Conservation (phyloP, 2,329 filamentous ascomycete species). For the Colletotrichum tanaceti region DNA sequence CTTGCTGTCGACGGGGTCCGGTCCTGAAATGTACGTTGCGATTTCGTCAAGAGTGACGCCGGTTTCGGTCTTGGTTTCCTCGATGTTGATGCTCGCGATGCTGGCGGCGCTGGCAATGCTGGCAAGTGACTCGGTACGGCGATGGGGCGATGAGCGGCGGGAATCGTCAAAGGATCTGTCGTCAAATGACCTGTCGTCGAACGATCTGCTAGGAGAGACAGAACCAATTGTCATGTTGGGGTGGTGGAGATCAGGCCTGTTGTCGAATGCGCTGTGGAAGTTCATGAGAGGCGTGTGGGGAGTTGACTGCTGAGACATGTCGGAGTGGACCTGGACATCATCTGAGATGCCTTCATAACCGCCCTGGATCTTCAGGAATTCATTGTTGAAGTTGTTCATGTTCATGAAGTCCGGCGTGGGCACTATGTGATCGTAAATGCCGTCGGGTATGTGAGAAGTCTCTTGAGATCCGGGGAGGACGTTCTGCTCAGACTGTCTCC, state of each 20-base stretch:
- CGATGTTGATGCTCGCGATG: constrained; percentile 72
- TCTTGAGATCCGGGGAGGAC: constrained; percentile 48
- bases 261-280: constrained; percentile 58
- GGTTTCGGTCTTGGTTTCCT: constrained; percentile 77
- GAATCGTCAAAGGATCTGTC: constrained; percentile 44
- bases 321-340: constrained; percentile 56
- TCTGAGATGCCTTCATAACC: constrained; percentile 50
- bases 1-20: constrained; percentile 78
- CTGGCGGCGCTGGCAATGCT: constrained; percentile 69
- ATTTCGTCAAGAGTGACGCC: constrained; percentile 91
- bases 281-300: constrained; percentile 62
- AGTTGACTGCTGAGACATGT: constrained; percentile 64
- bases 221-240: constrained; percentile 39
- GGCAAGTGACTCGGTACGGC: constrained; percentile 69
- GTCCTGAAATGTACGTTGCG: constrained; percentile 77
- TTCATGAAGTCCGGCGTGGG: constrained; percentile 68
- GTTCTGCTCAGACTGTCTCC: constrained; percentile 64
- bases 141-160: constrained; percentile 55
- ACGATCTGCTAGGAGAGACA: constrained; percentile 43
- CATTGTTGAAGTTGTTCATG: constrained; percentile 60
- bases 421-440: constrained; percentile 64
- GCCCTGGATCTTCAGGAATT: constrained; percentile 56
- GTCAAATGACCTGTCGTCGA: constrained; percentile 42
- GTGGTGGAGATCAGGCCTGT: constrained; percentile 56
- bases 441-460: constrained; percentile 42